These are phyloP conservation scores for Dendrobium nobile DNA, from an alignment of 106 monocot genomes.

Conservation along the genomic window DNA sequence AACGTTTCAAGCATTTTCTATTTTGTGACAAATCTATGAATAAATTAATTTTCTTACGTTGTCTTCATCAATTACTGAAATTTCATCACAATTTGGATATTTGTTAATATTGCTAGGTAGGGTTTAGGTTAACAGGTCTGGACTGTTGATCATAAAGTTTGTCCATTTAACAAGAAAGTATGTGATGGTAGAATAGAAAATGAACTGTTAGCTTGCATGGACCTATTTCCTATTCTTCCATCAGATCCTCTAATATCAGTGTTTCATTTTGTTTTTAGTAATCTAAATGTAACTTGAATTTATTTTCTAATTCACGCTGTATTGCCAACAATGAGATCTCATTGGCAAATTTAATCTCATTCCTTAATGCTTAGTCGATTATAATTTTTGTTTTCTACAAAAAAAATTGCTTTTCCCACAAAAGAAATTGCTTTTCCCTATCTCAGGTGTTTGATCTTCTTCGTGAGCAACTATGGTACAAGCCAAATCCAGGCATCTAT, in stretches of 20 bases:
- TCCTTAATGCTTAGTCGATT: neutral
- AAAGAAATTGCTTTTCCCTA: neutral
- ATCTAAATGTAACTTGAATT: neutral
- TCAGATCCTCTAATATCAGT: neutral
- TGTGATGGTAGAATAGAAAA: neutral
- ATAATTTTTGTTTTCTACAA: constrained; percentile 5
- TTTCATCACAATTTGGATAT: neutral
- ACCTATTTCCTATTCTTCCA: neutral
- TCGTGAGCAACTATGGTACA: constrained; percentile 89
- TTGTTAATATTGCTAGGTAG: neutral
- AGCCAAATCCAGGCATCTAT: constrained; percentile 78
- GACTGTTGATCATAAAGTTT: neutral
- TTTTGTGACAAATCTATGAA: neutral
- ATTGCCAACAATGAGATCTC: neutral
- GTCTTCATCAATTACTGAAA: neutral
- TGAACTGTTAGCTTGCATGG: neutral
- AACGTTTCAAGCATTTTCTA: neutral
- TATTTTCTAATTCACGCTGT: neutral
- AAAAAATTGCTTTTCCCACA: no score
- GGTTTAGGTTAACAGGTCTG: neutral
- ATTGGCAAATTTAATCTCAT: neutral
- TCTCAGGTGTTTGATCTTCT: constrained; percentile 87
- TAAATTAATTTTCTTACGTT: neutral
- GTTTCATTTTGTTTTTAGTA: neutral
- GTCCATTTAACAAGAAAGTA: neutral